These are phyloP conservation scores for Coniochaeta sp. DNA, from an alignment of 2,329 filamentous ascomycete genomes.

Conservation along the genomic window DNA sequence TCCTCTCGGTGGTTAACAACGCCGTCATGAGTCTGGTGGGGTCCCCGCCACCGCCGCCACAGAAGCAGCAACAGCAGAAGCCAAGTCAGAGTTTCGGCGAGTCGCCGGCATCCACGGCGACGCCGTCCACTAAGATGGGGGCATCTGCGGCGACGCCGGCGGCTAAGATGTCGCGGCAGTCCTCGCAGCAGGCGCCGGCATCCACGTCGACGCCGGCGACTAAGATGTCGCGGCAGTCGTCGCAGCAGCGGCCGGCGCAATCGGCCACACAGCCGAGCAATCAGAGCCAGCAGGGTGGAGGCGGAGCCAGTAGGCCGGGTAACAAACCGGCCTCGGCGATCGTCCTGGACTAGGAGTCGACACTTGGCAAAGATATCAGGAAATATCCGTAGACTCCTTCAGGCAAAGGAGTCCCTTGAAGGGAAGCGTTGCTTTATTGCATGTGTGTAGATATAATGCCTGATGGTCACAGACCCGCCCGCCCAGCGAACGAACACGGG, in stretches of 20 bases:
- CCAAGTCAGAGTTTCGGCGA: not conserved
- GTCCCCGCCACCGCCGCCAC: slow-evolving; percentile 5
- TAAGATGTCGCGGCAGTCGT: slow-evolving; percentile 2
- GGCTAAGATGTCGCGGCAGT: slow-evolving; percentile 2
- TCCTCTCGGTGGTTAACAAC: slow-evolving; percentile 41
- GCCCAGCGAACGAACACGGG: not conserved
- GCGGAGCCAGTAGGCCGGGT: slow-evolving; percentile 1
- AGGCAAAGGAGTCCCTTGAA: not conserved
- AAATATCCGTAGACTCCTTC: not conserved
- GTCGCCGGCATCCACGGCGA: not conserved
- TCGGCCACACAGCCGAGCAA: slow-evolving; percentile 5
- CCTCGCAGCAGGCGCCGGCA: not conserved
- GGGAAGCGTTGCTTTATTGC: not conserved
- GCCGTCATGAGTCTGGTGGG: slow-evolving; percentile 29
- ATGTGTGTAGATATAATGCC: not conserved
- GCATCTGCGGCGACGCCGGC: too few relatives aligned
- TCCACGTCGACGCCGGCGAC: not conserved
- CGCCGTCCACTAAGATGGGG: too few relatives aligned
- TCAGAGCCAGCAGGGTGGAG: slow-evolving; percentile 1
- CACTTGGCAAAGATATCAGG: not conserved
- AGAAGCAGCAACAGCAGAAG: not conserved
- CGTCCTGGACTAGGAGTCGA: not conserved
- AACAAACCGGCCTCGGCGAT: slow-evolving; percentile 3
- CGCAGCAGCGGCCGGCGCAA: not conserved
- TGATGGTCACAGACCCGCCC: not conserved